Percentiles rank a stretch among this genome's conserved stretches.
These are phyloP conservation scores for Hemileia vastatrix DNA, from an alignment of 1,284 basidiomycete species.

Conservation along the genomic window DNA sequence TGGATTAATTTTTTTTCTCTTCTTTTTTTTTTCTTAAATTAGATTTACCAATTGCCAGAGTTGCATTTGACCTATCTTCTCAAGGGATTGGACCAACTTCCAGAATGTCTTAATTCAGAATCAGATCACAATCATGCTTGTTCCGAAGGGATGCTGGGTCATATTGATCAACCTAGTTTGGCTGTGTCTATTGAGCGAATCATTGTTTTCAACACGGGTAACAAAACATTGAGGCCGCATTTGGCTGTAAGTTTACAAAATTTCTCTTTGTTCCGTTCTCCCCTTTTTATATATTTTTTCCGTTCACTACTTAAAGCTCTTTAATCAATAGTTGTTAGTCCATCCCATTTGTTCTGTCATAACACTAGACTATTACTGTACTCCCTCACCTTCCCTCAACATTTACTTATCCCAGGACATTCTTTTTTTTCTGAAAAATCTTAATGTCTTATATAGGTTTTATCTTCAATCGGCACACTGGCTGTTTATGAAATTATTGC, in stretches of 20 bases:
- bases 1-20: no score
- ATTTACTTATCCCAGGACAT: neutral
- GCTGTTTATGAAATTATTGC: conserved; percentile 14
- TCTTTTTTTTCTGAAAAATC: neutral
- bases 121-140: no score
- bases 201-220: conserved; percentile 15
- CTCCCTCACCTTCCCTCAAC: no score
- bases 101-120: no score
- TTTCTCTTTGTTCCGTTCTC: neutral
- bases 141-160: conserved; percentile 14
- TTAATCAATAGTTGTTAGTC: no score
- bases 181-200: conserved; percentile 3
- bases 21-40: no score
- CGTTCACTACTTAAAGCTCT: no score
- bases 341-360: no score
- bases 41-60: no score
- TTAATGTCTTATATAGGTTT: conserved; percentile 8
- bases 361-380: no score
- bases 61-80: no score
- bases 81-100: no score
- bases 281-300: neutral
- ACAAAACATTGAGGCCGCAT: conserved; percentile 8
- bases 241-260: conserved; percentile 9
- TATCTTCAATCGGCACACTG: conserved; percentile 8
- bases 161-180: neutral